Evolutionary conservation across 2,329 filamentous ascomycete species (phyloP), one percentile per base, ranked within the genome.

Genomic region (Acrocalymma vagum): DNA sequence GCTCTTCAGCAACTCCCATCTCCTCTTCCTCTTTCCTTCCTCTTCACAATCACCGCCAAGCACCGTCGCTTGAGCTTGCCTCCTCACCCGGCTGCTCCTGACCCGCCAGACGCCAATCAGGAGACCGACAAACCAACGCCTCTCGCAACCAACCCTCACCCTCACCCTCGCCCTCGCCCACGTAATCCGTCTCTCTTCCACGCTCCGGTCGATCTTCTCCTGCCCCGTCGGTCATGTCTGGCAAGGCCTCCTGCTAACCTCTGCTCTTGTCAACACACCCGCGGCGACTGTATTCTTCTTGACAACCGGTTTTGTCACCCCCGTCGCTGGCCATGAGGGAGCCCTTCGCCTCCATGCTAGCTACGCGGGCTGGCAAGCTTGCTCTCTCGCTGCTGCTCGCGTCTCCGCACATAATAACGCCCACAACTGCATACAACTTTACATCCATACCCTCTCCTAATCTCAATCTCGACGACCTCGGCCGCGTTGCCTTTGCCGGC

Each of bases 401-500:
- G 10, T 60, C 54, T 14, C 48, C 62, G 11, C 31, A 29, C 18
- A 21, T 50, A 44, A 47, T 51, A 38, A 43, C 46, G 17, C 35
- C 32, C 15, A 39, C 63, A 5, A 38, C 32, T 47, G 71, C 71
- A 13, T 55, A 69, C 45, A 78, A 74, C 20, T 86, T 89, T 67
- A 81, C 76, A 29, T 69, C 82, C 10, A 79, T 83, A 25, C 83
- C 89, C 3, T 75, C 83, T 10, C 77, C 88, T 41, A 85, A 92
- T 60, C 82, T 99, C 64, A 88, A 95, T 65, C 80, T 96, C 44
- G 82, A 80, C 18, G 76, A 84, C 42, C 77, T 99, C 23, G 94
- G 94, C 42, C 84, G 88, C 58, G 85, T 96, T 54, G 91, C 88
- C 38, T 79, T 99, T 44, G 87, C 85, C 2, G 94, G 94, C 58